Conservation (phyloP, 495 filamentous ascomycete species). For the Daldinia bambusicola region DNA sequence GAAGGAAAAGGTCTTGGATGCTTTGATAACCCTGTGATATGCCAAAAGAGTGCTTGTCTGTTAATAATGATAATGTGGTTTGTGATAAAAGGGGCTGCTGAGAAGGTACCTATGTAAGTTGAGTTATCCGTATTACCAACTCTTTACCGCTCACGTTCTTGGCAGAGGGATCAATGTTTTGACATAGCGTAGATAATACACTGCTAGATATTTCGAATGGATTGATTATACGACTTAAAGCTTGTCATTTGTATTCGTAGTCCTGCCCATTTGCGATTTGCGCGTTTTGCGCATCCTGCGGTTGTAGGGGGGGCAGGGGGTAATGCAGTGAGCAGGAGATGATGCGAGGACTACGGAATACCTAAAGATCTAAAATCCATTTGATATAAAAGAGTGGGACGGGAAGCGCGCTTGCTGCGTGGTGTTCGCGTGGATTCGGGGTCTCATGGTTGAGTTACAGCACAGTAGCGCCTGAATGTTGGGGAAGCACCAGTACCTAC, state of each 20-base stretch:
- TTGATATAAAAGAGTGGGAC: slow-evolving; percentile 1
- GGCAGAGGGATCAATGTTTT: not conserved
- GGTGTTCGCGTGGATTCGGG: slow-evolving; percentile 8
- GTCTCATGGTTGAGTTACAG: slow-evolving; percentile 12
- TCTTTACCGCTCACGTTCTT: not conserved
- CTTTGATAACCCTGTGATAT: not conserved
- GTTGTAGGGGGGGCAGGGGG: not conserved
- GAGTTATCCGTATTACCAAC: too few relatives aligned
- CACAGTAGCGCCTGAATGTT: slow-evolving; percentile 7
- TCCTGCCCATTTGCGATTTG: not conserved
- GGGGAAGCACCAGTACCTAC: not conserved
- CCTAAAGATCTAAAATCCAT: not conserved
- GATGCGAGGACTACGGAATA: not conserved
- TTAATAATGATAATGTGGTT: not conserved
- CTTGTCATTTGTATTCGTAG: not conserved
- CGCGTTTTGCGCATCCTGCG: not conserved
- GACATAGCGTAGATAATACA: not conserved
- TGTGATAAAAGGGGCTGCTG: not conserved
- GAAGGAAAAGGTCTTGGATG: not conserved
- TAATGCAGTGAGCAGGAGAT: not conserved
- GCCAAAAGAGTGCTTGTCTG: not conserved
- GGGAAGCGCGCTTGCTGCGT: slow-evolving; percentile 8
- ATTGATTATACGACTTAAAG: not conserved
- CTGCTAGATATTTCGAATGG: not conserved
- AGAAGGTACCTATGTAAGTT: too few relatives aligned